phyloP scores from a whole-genome alignment of 768 basidiomycete species.

The Saitozyma sp. region DNA sequence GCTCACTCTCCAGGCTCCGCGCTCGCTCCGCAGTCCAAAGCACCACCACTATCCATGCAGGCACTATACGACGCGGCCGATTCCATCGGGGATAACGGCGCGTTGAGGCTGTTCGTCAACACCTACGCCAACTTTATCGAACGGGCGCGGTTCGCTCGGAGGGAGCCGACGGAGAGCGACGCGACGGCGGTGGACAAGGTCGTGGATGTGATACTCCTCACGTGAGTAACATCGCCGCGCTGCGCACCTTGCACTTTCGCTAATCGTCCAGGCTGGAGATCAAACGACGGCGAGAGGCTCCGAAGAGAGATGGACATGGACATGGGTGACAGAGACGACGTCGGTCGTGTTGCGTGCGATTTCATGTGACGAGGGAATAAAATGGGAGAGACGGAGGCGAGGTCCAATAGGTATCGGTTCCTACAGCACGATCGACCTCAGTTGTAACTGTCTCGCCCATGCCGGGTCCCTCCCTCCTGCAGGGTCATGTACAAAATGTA shows the following conservation, averaged over 20 bases:
- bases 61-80: constrained; percentile 24
- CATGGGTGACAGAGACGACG: too few species aligned
- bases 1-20: constrained; percentile 12
- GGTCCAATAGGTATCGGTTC: too few species aligned
- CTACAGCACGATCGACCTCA: too few species aligned
- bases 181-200: constrained; percentile 45
- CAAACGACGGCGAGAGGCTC: background rate
- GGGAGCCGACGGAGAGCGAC: constrained; percentile 44
- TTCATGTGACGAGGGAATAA: too few species aligned
- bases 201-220: constrained; percentile 30
- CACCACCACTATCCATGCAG: constrained; percentile 20
- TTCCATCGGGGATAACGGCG: constrained; percentile 21
- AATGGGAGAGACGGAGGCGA: too few species aligned
- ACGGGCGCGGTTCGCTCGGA: constrained; percentile 37
- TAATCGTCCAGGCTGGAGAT: constrained; percentile 6
- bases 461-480: too few species aligned
- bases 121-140: constrained; percentile 38
- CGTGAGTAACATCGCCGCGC: constrained; percentile 36
- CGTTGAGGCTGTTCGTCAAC: constrained; percentile 33
- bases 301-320: background rate
- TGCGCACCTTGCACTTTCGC: constrained; percentile 41
- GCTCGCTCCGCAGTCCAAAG: constrained; percentile 15
- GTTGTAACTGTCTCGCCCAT: too few species aligned
- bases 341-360: too few species aligned
- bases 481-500: too few species aligned